Conservation (phyloP, 2,329 filamentous ascomycete genomes). For the Bipolaris zeicola region DNA sequence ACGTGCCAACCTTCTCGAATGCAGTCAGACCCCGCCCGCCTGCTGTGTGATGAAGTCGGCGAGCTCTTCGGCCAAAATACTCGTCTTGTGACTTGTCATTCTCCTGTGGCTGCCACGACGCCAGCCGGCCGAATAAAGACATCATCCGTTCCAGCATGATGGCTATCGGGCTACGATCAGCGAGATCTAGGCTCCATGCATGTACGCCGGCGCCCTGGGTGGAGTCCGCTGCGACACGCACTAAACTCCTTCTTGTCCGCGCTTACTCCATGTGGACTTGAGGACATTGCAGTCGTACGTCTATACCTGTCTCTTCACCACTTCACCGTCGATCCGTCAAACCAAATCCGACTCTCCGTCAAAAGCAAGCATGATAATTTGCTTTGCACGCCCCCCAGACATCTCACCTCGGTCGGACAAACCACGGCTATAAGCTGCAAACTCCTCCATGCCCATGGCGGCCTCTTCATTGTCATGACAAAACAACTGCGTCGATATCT, state of each 20-base stretch:
- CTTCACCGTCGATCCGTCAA: not conserved
- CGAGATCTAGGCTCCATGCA: slow-evolving; percentile 13
- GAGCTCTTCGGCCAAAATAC: not conserved
- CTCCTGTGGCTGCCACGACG: not conserved
- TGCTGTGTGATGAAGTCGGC: slow-evolving; percentile 1
- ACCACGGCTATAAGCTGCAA: not conserved
- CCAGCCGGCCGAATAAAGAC: not conserved
- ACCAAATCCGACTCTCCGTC: not conserved
- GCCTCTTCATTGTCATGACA: not conserved
- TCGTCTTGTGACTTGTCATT: slow-evolving; percentile 12
- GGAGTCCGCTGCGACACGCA: slow-evolving; percentile 13
- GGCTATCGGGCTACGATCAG: slow-evolving; percentile 16
- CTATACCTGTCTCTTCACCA: not conserved
- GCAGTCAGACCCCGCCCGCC: not conserved
- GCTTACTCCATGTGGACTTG: not conserved
- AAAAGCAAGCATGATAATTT: not conserved
- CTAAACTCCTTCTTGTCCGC: slow-evolving; percentile 1
- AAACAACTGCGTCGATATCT: not conserved
- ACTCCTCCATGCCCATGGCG: not conserved
- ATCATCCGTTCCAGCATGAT: slow-evolving; percentile 3
- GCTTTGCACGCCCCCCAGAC: not conserved
- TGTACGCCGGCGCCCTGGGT: slow-evolving; percentile 14
- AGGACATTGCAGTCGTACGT: not conserved
- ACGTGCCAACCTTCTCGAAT: not conserved
- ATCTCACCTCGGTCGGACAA: not conserved